Conservation (phyloP, 2,329 filamentous ascomycete species). For the Hypoxylon sp. region DNA sequence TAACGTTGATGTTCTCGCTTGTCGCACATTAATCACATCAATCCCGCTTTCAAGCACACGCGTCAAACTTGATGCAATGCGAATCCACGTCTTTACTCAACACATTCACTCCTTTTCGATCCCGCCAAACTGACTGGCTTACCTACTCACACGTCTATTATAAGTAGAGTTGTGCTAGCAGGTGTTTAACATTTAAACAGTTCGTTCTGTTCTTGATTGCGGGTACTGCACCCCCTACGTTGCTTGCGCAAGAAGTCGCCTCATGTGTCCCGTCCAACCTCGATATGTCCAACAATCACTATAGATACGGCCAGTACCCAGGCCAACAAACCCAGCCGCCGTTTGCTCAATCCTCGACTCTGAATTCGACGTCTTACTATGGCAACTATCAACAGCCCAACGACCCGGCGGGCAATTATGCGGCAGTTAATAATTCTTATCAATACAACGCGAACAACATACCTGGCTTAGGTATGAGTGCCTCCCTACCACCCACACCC, state of each 20-base stretch:
- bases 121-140: conserved; percentile 17
- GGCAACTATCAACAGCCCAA: conserved; percentile 31
- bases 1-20: conserved; percentile 1
- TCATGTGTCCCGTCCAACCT: conserved; percentile 25
- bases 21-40: conserved; percentile 13
- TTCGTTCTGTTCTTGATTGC: conserved; percentile 11
- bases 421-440: conserved; percentile 52
- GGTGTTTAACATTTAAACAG: conserved; percentile 6
- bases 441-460: conserved; percentile 55
- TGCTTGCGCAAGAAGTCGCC: conserved; percentile 19
- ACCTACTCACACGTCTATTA: not conserved
- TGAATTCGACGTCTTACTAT: conserved; percentile 29
- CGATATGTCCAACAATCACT: conserved; percentile 57
- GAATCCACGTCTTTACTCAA: conserved; percentile 15
- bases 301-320: conserved; percentile 52
- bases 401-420: conserved; percentile 44
- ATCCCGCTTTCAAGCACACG: conserved; percentile 24
- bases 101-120: conserved; percentile 16
- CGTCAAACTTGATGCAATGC: conserved; percentile 36
- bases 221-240: conserved; percentile 16
- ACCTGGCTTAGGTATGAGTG: conserved; percentile 55
- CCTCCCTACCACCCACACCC: conserved; percentile 30
- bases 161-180: not conserved
- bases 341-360: conserved; percentile 32
- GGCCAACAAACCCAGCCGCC: conserved; percentile 45